phyloP scores from a whole-genome alignment of 208 protist genomes.

The Willaertia magna region DNA sequence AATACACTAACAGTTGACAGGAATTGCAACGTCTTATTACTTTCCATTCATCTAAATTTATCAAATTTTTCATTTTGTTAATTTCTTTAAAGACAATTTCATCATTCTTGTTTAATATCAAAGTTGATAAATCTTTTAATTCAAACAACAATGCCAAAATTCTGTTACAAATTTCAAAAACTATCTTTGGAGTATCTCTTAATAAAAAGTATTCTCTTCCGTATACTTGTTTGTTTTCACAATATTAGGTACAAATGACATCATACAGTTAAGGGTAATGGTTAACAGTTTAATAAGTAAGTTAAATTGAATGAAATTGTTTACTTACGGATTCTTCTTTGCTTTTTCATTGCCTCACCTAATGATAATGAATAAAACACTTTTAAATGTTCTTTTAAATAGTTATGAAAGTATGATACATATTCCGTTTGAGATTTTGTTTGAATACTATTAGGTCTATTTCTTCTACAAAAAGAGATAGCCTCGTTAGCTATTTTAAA shows the following conservation, averaged over 20 bases:
- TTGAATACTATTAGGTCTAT: constrained; percentile 60
- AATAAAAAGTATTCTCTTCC: not conserved
- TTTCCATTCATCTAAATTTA: not conserved
- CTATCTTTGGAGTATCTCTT: not conserved
- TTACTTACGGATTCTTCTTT: not conserved
- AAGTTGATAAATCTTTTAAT: not conserved
- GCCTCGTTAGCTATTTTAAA: constrained; percentile 53
- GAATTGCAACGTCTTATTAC: not conserved
- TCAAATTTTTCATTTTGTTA: no score
- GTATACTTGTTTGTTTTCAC: no score
- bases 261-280: no score
- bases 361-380: not conserved
- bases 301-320: not conserved
- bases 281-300: not conserved
- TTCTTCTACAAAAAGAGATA: constrained; percentile 51
- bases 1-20: not conserved
- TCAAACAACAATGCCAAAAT: not conserved
- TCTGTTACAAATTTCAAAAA: not conserved
- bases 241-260: no score
- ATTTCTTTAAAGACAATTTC: no score
- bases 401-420: constrained; percentile 49
- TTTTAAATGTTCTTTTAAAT: not conserved
- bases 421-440: constrained; percentile 61
- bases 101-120: no score
- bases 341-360: not conserved